These are phyloP conservation scores for Diaporthe australafricana DNA, from an alignment of 2,329 filamentous ascomycete species.

Conservation along the genomic window DNA sequence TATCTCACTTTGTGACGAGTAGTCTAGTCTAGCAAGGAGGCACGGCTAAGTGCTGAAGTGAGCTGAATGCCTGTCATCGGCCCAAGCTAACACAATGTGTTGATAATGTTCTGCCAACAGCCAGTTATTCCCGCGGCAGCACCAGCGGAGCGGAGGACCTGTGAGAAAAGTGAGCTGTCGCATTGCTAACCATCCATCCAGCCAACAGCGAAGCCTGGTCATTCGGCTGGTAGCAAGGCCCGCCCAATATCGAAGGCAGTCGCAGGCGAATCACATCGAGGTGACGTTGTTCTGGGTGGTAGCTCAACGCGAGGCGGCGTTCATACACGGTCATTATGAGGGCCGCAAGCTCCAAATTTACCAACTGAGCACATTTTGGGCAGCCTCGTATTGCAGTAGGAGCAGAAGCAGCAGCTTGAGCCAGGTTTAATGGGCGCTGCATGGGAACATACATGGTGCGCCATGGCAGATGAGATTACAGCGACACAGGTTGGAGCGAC, in stretches of 20 bases:
- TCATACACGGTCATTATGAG: not conserved
- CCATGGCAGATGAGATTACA: not conserved
- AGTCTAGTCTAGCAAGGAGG: not conserved
- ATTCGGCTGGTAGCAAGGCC: not conserved
- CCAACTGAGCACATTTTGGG: not conserved
- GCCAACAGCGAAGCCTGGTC: not conserved
- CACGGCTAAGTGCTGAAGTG: conserved; percentile 22
- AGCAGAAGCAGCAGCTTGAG: not conserved
- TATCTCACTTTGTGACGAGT: conserved; percentile 29
- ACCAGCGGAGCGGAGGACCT: not conserved
- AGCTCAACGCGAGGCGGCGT: conserved; percentile 19
- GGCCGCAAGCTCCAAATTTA: not conserved
- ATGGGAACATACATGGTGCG: not conserved
- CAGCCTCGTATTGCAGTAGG: not conserved
- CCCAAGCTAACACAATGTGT: not conserved
- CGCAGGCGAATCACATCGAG: not conserved
- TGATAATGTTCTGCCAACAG: not conserved
- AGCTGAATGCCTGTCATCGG: not conserved
- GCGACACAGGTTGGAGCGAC: not conserved
- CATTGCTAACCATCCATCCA: not conserved
- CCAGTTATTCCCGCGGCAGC: not conserved
- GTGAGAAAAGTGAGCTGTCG: conserved; percentile 14
- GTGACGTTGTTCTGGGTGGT: not conserved
- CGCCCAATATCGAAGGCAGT: not conserved
- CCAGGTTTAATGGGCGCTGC: not conserved